Evolutionary conservation across 2,329 filamentous ascomycete species (phyloP).

Genomic region (Orbilia brochopaga): DNA sequence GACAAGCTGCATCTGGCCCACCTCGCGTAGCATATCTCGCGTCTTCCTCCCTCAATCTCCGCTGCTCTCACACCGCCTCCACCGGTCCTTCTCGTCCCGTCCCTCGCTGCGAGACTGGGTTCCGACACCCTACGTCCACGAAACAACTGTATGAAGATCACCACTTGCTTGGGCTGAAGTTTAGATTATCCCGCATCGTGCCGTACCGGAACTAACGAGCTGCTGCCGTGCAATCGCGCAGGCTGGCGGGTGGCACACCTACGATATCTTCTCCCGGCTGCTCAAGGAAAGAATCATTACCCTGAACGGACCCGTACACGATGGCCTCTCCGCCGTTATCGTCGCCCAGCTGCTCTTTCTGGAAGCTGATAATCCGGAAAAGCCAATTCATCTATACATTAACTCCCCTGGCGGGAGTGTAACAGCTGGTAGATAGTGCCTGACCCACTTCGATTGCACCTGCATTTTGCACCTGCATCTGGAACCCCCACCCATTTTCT

Average conservation of each 20-base stretch:
- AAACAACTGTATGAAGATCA: constrained; percentile 34
- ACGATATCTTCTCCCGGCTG: constrained; percentile 55
- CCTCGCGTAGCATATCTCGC: constrained; percentile 37
- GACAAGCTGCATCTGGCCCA: constrained; percentile 27
- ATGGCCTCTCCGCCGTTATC: constrained; percentile 87
- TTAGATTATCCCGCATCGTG: neutral
- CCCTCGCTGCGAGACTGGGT: constrained; percentile 34
- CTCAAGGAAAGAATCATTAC: constrained; percentile 82
- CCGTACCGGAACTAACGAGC: neutral
- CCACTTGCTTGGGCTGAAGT: neutral
- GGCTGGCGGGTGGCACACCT: constrained; percentile 49
- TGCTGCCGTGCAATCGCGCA: neutral
- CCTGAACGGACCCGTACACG: constrained; percentile 88
- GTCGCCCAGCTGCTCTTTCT: constrained; percentile 97
- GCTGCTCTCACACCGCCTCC: constrained; percentile 23
- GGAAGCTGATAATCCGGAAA: constrained; percentile 92
- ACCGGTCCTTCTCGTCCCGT: constrained; percentile 30
- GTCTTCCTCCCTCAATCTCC: constrained; percentile 27
- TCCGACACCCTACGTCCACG: constrained; percentile 44
- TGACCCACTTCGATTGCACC: constrained; percentile 58
- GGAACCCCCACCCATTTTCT: neutral
- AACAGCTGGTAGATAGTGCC: constrained; percentile 64
- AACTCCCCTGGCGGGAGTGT: constrained; percentile 95
- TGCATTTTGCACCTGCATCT: neutral
- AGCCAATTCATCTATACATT: constrained; percentile 96